Evolutionary conservation across 331 rosid species (phyloP).

Genomic region (Quercus tomentella): DNA sequence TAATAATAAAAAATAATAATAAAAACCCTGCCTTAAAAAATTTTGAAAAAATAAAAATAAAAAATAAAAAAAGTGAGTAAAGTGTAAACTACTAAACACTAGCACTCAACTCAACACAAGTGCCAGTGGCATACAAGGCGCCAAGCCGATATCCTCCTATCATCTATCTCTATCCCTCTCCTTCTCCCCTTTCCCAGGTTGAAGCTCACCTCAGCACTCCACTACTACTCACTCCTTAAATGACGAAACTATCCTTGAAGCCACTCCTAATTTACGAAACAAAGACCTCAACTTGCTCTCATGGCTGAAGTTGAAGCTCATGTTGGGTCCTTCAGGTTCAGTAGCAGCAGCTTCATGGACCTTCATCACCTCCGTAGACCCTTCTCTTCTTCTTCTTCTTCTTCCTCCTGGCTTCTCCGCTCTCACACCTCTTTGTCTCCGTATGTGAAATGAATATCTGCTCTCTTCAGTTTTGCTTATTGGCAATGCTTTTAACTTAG

Average conservation of each 20-base stretch:
- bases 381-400: conserved; percentile 19
- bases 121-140: conserved; percentile 20
- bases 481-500: no score
- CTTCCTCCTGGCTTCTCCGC: conserved; percentile 19
- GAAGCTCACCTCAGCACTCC: not conserved
- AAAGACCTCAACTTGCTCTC: not conserved
- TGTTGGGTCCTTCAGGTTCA: conserved; percentile 41
- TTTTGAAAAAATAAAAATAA: no score
- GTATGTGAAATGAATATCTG: conserved; percentile 26
- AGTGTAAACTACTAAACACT: no score
- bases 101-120: not conserved
- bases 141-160: conserved; percentile 16
- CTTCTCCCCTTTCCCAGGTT: not conserved
- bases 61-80: no score
- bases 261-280: conserved; percentile 9
- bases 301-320: conserved; percentile 27
- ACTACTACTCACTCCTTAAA: not conserved
- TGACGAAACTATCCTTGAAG: conserved; percentile 17
- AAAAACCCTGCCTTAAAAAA: no score
- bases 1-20: no score
- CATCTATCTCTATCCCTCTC: not conserved
- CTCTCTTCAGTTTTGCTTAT: no score
- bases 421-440: conserved; percentile 47
- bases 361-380: conserved; percentile 35
- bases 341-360: conserved; percentile 28